Percentiles rank a stretch among this genome's conserved stretches.
These are phyloP conservation scores for Cardiospermum halicacabum DNA, from an alignment of 345 rosid genomes.

Conservation along the genomic window DNA sequence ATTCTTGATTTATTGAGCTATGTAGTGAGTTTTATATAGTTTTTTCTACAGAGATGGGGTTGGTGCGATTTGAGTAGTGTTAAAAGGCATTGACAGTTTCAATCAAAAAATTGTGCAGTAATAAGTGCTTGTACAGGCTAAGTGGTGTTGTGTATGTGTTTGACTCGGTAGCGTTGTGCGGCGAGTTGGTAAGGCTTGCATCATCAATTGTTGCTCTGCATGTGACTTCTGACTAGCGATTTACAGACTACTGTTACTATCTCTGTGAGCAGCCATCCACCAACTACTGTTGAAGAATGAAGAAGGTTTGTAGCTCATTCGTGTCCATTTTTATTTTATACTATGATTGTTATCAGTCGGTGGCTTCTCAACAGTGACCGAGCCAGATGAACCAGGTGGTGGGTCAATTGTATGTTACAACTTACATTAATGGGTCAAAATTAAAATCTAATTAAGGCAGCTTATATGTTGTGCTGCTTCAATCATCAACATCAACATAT, in stretches of 20 bases:
- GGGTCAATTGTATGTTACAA: too few relatives aligned
- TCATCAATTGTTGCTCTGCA: background rate
- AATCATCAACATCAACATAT: too few relatives aligned
- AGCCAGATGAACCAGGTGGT: too few relatives aligned
- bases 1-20: background rate
- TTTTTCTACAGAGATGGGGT: background rate
- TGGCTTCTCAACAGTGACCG: too few relatives aligned
- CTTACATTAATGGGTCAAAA: too few relatives aligned
- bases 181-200: background rate
- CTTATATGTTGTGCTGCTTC: too few relatives aligned
- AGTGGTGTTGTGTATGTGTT: constrained; percentile 7
- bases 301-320: background rate
- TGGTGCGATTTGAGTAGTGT: background rate
- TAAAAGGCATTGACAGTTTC: constrained; percentile 21
- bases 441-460: too few relatives aligned
- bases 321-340: too few relatives aligned
- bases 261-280: constrained; percentile 6
- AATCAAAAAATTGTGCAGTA: background rate
- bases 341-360: too few relatives aligned
- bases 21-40: constrained; percentile 2
- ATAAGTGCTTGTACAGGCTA: constrained; percentile 6
- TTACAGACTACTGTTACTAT: constrained; percentile 14
- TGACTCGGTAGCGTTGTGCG: constrained; percentile 14
- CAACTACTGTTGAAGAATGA: background rate
- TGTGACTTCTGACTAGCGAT: constrained; percentile 4